A percentile compares a stretch with the other conserved stretches of the same genome.
phyloP scores from a whole-genome alignment of 1,284 basidiomycete species.

The Pholiota adiposa region DNA sequence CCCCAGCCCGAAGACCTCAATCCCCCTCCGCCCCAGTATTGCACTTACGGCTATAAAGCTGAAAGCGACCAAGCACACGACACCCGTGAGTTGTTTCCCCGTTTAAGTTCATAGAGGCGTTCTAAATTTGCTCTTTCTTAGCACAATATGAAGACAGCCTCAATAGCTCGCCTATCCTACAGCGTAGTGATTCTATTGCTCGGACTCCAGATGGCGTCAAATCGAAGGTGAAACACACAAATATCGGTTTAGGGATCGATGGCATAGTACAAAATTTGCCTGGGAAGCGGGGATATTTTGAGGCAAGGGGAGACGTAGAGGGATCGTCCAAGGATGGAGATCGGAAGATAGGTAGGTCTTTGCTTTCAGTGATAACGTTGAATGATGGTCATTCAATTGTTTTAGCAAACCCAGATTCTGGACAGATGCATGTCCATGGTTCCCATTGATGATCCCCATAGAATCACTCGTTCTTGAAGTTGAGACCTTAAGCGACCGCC shows the following conservation, averaged over 20 bases:
- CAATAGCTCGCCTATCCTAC: background rate
- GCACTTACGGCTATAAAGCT: background rate
- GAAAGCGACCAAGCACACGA: background rate
- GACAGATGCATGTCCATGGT: background rate
- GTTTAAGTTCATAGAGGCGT: background rate
- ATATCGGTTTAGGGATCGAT: background rate
- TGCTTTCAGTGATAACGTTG: too few relatives aligned
- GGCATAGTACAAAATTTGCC: background rate
- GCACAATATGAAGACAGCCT: background rate
- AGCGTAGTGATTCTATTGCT: background rate
- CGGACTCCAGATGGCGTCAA: background rate
- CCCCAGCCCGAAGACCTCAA: background rate
- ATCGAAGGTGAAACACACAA: background rate
- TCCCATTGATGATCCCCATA: background rate
- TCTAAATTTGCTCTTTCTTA: background rate
- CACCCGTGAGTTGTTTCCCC: background rate
- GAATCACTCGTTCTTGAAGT: background rate
- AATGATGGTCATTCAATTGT: too few relatives aligned
- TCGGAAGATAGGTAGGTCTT: too few relatives aligned
- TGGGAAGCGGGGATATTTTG: background rate
- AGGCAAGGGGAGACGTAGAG: background rate
- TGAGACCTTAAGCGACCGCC: too few relatives aligned
- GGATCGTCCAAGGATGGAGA: background rate
- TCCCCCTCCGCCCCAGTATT: background rate
- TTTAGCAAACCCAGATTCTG: too few relatives aligned